These are phyloP conservation scores for Ophiostoma ulmi DNA, from an alignment of 2,329 filamentous ascomycete genomes.

Conservation along the genomic window DNA sequence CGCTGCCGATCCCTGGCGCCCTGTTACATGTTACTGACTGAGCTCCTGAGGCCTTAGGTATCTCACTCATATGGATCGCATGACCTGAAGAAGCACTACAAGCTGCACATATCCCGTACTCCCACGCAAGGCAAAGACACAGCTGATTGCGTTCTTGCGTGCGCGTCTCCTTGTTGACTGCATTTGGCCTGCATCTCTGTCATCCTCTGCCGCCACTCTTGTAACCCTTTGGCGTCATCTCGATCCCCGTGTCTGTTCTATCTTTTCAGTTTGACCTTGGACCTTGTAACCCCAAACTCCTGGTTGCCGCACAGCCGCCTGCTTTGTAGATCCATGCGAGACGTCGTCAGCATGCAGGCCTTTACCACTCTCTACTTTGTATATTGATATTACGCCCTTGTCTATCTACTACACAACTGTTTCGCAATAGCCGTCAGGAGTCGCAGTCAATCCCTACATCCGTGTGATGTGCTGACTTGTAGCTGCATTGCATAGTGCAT, in stretches of 20 bases:
- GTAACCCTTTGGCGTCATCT: background rate
- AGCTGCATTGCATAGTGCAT: background rate
- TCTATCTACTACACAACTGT: background rate
- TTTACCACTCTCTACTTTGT: background rate
- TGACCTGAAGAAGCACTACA: background rate
- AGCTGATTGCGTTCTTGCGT: constrained; percentile 8
- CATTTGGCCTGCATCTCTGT: constrained; percentile 10
- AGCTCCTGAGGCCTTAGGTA: too few species aligned
- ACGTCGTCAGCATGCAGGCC: constrained; percentile 6
- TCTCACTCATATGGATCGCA: background rate
- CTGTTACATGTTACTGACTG: background rate
- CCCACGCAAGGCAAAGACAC: background rate
- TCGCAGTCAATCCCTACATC: background rate
- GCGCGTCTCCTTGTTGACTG: background rate
- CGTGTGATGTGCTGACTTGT: background rate
- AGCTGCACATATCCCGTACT: background rate
- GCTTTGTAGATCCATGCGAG: background rate
- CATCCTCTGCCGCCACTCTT: background rate
- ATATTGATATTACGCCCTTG: background rate
- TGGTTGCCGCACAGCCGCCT: background rate
- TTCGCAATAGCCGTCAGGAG: constrained; percentile 1
- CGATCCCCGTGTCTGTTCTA: background rate
- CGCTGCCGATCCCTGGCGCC: background rate
- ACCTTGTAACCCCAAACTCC: background rate
- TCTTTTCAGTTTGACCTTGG: too few species aligned